Evolutionary conservation across 2,329 filamentous ascomycete genomes (phyloP).

Genomic region (Colletotrichum salicis): DNA sequence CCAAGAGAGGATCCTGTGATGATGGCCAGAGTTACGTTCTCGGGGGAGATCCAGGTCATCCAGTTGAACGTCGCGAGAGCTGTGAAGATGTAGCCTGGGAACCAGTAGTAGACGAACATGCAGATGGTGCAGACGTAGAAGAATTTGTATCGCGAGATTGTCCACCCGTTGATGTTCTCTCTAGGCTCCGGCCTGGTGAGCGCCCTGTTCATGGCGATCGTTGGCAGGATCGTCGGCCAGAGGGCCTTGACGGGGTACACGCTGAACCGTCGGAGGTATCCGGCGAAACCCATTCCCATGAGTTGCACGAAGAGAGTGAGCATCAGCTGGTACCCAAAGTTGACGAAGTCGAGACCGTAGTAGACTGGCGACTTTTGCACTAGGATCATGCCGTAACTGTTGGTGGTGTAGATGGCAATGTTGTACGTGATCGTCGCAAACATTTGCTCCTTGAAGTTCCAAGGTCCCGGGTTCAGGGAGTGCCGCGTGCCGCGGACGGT

Average conservation of each 20-base stretch:
- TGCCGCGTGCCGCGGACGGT: constrained; percentile 46
- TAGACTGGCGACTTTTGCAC: constrained; percentile 50
- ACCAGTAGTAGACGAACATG: constrained; percentile 60
- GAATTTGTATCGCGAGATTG: constrained; percentile 55
- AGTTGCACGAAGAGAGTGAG: constrained; percentile 53
- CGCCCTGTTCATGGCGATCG: constrained; percentile 46
- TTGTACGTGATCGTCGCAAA: constrained; percentile 53
- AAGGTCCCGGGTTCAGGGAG: constrained; percentile 54
- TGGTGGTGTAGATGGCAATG: constrained; percentile 48
- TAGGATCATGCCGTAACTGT: constrained; percentile 48
- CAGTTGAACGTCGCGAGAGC: constrained; percentile 58
- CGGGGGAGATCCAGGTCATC: constrained; percentile 62
- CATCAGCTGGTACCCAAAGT: constrained; percentile 52
- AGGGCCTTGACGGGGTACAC: constrained; percentile 48
- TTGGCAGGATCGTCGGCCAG: constrained; percentile 48
- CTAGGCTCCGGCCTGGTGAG: constrained; percentile 47
- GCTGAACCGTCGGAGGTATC: constrained; percentile 50
- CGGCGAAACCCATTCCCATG: constrained; percentile 56
- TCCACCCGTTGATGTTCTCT: constrained; percentile 55
- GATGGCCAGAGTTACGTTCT: constrained; percentile 54
- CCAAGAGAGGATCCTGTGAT: constrained; percentile 54
- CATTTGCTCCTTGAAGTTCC: constrained; percentile 56
- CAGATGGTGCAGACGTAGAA: constrained; percentile 50
- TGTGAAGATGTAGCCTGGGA: constrained; percentile 57
- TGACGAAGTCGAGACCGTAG: constrained; percentile 52